Base-by-base conservation (phyloP, 768 basidiomycete species). In the Leucocoprinus birnbaumii region DNA sequence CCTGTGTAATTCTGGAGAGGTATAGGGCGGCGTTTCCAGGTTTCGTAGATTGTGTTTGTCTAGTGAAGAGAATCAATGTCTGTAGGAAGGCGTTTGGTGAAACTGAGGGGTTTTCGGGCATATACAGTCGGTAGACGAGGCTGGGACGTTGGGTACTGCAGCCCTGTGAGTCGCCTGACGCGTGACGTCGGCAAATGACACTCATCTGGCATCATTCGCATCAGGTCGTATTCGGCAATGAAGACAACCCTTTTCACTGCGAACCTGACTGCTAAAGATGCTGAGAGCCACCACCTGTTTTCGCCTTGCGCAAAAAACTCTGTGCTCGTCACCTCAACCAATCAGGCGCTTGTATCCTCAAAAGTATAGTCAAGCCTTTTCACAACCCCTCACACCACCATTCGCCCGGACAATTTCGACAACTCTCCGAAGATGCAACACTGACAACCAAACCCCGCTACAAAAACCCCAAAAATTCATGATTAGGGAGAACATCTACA, bases 401-500 rank as follows among this genome's bases (percentile, higher is more conserved):
- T 22, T 41, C 21, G 27, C 16, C 27, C 46, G 61, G n/a, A 21
- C 50, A 21, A 61, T 62, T 43, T 64, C 68, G 27, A 58, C 62
- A 52, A 66, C 64, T 40, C 59, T 55, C 21, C 61, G 41, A 51
- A 58, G 55, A 41, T 50, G 53, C 37, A 55, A 55, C 38, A 48
- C 57, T 13, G 57, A 57, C 13, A 56, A 55, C 26, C 49, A 58
- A 48, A 48, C 57, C 21, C 50, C 63, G 16, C 49, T 53, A 7
- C 58, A 66, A 35, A 48, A 59, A n/a, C 60, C 51, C 9, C 57
- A 59, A 27, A 76, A 75, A 50, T 66, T 64, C 8, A 64, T 68
- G n/a, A 61, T 79, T 9, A 79, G 81, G 60, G 94, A 96, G 68
- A 92, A 96, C 65, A 92, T 94, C 56, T 98, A 97, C 73, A 99